A percentile compares a stretch with the other conserved stretches of the same genome.
Evolutionary conservation across 768 basidiomycete genomes (phyloP).

Genomic region (Rhodotorula sphaerocarpa): DNA sequence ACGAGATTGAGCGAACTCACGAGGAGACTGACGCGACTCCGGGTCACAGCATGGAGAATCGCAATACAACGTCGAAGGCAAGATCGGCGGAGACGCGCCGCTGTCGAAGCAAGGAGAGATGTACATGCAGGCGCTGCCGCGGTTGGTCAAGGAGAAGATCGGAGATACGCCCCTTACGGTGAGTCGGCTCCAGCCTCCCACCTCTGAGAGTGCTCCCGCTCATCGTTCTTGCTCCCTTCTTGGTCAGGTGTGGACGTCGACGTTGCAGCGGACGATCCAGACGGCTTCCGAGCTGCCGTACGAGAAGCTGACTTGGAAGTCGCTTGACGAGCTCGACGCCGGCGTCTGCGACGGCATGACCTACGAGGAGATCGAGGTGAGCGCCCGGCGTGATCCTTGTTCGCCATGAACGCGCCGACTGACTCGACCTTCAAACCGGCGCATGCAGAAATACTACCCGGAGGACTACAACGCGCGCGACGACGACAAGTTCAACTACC

Average conservation of each 20-base stretch:
- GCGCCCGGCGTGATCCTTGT: slow-evolving; percentile 16
- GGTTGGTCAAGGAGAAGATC: slow-evolving; percentile 77
- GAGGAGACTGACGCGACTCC: too few species aligned
- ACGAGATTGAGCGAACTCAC: background rate
- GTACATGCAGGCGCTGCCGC: slow-evolving; percentile 79
- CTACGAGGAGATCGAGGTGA: slow-evolving; percentile 93
- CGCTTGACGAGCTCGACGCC: slow-evolving; percentile 93
- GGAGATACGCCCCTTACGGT: slow-evolving; percentile 82
- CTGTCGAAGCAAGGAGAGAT: slow-evolving; percentile 73
- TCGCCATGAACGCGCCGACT: too few species aligned
- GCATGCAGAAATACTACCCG: slow-evolving; percentile 69
- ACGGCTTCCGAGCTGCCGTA: slow-evolving; percentile 75
- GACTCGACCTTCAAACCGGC: too few species aligned
- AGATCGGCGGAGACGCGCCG: slow-evolving; percentile 93
- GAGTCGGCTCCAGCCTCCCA: slow-evolving; percentile 25
- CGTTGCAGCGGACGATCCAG: slow-evolving; percentile 81
- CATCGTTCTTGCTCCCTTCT: background rate
- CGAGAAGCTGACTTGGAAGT: slow-evolving; percentile 95
- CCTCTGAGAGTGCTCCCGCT: background rate
- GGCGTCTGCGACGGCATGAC: slow-evolving; percentile 99
- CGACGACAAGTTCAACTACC: slow-evolving; percentile 99
- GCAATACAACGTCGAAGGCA: slow-evolving; percentile 88
- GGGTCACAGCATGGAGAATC: slow-evolving; percentile 85
- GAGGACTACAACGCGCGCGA: slow-evolving; percentile 98
- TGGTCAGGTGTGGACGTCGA: slow-evolving; percentile 93